Evolutionary conservation across 352 stramenopile species (phyloP), one percentile per base, ranked within the genome.

Genomic region (Blastocystis sp.): DNA sequence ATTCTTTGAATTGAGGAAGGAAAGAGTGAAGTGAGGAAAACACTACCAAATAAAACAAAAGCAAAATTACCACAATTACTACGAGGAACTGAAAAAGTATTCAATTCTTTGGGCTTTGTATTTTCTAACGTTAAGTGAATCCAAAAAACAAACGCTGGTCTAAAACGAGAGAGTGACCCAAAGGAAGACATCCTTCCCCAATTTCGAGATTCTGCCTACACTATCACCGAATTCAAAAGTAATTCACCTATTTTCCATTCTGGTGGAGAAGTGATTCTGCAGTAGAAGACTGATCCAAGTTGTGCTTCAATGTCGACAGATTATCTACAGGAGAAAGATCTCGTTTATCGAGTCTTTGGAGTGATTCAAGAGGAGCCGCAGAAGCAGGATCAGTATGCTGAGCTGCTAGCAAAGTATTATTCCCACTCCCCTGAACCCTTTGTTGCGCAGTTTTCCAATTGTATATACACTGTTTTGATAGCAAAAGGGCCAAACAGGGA

Each of bases 1-100:
- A 84, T 27, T 24, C 19, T 64, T 84, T 84, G 19, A 84, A 84
- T 42, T 84, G 48, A 44, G 73, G 73, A 27, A 84, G 22, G 27
- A 84, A 84, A 1, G 73, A 42, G 22, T 66, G n/a, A 2, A 84
- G 56, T 22, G 73, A 84, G 3, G 27, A 30, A 84, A 84, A 84
- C 35, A 84, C 73, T 84, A 84, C 27, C n/a, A 11, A n/a, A 66
- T 22, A 84, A 33, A 5, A 33, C 30, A 24, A 3, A 30, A 22
- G 1, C 24, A 11, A 30, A 40, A n/a, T 13, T 15, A 17, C 22
- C 11, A 84, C 73, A 27, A 27, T 22, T 54, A 66, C 73, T 84
- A 27, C 73, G 17, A 22, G 73, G 73, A 2, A 84, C 48, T 0
- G 73, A 84, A 9, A 84, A 84, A 22, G 73, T 84, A n/a, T 84